Evolutionary conservation across 2,329 filamentous ascomycete genomes (phyloP).

Genomic region (Paramyrothecium roridum): DNA sequence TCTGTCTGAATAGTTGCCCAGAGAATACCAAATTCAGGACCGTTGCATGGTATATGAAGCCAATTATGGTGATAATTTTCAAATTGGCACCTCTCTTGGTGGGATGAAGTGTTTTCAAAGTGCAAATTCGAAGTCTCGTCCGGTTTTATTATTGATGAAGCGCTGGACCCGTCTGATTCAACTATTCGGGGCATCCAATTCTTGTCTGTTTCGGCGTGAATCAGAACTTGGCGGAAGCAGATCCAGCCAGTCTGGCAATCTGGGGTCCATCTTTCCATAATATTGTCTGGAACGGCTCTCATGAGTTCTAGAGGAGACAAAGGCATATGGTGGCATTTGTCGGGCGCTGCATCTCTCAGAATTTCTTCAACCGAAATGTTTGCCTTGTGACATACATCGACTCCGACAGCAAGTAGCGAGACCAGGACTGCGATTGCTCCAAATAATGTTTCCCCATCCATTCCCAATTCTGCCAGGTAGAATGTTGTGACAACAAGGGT

Average conservation of each 20-base stretch:
- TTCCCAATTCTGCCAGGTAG: conserved; percentile 3
- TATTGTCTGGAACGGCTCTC: background rate
- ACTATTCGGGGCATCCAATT: background rate
- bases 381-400: background rate
- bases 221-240: background rate
- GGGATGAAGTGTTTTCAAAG: background rate
- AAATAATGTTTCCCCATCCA: conserved; percentile 10
- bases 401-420: conserved; percentile 2
- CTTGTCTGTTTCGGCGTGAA: background rate
- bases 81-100: background rate
- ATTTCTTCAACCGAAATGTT: conserved; percentile 7
- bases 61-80: background rate
- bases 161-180: too few relatives aligned
- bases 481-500: conserved; percentile 5
- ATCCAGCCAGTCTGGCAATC: conserved; percentile 3
- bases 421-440: conserved; percentile 6
- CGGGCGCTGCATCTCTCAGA: background rate
- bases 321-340: background rate
- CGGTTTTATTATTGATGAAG: background rate
- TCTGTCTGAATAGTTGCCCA: conserved; percentile 11
- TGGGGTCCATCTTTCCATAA: conserved; percentile 2
- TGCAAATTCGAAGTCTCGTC: background rate
- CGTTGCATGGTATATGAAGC: background rate
- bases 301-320: conserved; percentile 3
- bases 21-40: conserved; percentile 2